Evolutionary conservation across 805 yeast species (phyloP).

Genomic region (Ogataea neopini): DNA sequence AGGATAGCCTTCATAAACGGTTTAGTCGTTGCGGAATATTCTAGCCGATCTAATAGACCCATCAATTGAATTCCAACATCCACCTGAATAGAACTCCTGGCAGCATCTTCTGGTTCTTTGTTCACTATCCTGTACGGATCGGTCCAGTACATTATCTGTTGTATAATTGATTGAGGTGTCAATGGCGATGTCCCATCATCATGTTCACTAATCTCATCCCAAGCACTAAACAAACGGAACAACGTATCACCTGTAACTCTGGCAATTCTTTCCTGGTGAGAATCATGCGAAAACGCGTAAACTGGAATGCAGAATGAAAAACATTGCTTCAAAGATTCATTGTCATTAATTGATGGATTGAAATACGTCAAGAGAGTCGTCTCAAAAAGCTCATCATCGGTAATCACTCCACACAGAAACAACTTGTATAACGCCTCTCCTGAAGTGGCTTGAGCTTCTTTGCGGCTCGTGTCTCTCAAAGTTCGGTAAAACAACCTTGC

Average conservation of each 20-base stretch:
- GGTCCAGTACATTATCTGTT: constrained; percentile 81
- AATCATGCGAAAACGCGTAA: constrained; percentile 71
- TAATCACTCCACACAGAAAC: constrained; percentile 71
- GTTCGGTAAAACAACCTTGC: constrained; percentile 71
- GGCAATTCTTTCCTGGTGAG: constrained; percentile 68
- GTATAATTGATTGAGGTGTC: constrained; percentile 56
- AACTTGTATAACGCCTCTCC: constrained; percentile 88
- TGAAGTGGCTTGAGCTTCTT: constrained; percentile 72
- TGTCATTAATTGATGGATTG: constrained; percentile 61
- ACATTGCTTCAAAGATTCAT: constrained; percentile 72
- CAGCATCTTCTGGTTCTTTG: constrained; percentile 41
- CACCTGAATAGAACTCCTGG: constrained; percentile 52
- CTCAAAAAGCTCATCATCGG: constrained; percentile 70
- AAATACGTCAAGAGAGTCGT: constrained; percentile 73
- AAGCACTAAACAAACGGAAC: constrained; percentile 49
- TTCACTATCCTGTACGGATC: constrained; percentile 70
- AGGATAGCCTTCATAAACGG: constrained; percentile 54
- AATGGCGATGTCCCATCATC: constrained; percentile 30
- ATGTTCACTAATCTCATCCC: constrained; percentile 40
- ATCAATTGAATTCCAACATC: constrained; percentile 57
- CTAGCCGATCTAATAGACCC: constrained; percentile 46
- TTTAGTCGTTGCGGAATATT: constrained; percentile 54
- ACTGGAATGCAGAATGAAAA: constrained; percentile 88
- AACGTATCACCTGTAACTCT: constrained; percentile 67
- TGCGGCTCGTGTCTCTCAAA: constrained; percentile 54